Evolutionary conservation across 2,329 filamentous ascomycete species (phyloP).

Genomic region (Aureobasidium sp.): DNA sequence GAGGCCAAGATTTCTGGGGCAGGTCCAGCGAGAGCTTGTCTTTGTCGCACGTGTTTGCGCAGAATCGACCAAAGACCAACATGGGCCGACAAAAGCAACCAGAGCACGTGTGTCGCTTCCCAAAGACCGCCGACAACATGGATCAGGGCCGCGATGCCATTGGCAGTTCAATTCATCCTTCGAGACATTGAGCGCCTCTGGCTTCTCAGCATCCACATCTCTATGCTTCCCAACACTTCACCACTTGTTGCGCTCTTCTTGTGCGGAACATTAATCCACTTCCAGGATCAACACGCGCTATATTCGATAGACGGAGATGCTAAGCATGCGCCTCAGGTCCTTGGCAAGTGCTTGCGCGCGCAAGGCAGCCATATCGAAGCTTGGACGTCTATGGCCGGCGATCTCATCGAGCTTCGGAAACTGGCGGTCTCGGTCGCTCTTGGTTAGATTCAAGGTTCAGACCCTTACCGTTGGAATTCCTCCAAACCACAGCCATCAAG

Average conservation of each 20-base stretch:
- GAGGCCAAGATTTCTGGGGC: background rate
- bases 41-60: background rate
- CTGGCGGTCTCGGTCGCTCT: background rate
- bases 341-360: background rate
- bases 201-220: background rate
- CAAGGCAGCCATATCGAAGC: background rate
- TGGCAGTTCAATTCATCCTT: background rate
- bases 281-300: background rate
- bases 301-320: background rate
- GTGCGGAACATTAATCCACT: background rate
- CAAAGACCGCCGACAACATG: background rate
- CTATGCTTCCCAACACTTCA: background rate
- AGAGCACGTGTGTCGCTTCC: background rate
- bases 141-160: background rate
- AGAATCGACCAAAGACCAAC: background rate
- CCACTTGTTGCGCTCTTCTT: background rate
- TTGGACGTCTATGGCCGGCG: background rate
- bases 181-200: background rate
- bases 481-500: background rate
- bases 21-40: constrained; percentile 6
- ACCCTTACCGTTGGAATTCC: background rate
- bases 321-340: background rate
- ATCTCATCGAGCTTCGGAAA: background rate
- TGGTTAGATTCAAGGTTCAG: background rate
- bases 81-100: background rate